Percentiles rank a stretch among this genome's conserved stretches.
Evolutionary conservation across 2,329 filamentous ascomycete genomes (phyloP).

Genomic region (Cordyceps pruinosa): DNA sequence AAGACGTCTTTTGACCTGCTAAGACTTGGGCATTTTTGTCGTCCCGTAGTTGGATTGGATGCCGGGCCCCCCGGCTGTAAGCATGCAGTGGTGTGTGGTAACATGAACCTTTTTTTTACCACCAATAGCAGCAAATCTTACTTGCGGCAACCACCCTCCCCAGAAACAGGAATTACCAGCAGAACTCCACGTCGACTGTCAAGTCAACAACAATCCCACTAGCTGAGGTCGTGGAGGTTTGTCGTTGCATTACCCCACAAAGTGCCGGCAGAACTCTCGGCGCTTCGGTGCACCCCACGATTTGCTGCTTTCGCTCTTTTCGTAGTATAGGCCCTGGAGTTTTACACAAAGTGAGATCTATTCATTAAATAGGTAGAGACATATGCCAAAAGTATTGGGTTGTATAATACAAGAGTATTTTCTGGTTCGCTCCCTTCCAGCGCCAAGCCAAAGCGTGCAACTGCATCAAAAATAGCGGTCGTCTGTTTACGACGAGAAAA

Average conservation of each 20-base stretch:
- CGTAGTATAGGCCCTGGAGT: too few relatives aligned
- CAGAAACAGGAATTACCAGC: not conserved
- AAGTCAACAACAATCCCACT: not conserved
- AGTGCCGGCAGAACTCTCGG: conserved; percentile 7
- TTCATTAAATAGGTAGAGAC: not conserved
- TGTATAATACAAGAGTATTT: not conserved
- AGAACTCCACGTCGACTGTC: not conserved
- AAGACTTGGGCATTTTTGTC: not conserved
- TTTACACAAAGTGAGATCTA: too few relatives aligned
- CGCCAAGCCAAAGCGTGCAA: not conserved
- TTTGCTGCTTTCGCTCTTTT: too few relatives aligned
- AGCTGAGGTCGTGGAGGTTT: not conserved
- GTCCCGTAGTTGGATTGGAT: too few relatives aligned
- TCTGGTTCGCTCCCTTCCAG: not conserved
- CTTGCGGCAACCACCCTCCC: not conserved
- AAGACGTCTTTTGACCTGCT: not conserved
- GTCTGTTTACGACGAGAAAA: too few relatives aligned
- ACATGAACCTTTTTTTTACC: not conserved
- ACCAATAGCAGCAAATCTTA: not conserved
- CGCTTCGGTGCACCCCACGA: too few relatives aligned
- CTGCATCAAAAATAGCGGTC: not conserved
- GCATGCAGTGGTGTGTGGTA: not conserved
- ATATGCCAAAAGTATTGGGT: not conserved
- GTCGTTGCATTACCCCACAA: conserved; percentile 9
- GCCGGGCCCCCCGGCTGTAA: not conserved